These are phyloP conservation scores for Epichloe scottii DNA, from an alignment of 2,329 filamentous ascomycete genomes.

Conservation along the genomic window DNA sequence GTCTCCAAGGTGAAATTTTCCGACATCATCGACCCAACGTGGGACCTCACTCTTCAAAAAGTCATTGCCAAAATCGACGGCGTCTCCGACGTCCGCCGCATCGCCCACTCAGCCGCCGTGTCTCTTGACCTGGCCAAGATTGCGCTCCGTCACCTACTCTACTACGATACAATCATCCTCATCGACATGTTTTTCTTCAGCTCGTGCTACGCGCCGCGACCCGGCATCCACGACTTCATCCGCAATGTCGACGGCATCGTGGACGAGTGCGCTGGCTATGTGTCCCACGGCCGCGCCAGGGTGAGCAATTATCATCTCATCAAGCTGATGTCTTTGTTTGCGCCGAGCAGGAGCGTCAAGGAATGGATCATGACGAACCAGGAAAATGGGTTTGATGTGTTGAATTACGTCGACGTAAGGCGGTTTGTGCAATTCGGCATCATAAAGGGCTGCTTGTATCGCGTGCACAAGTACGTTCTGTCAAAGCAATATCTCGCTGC, in stretches of 20 bases:
- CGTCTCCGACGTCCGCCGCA: slow-evolving; percentile 76
- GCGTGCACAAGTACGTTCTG: slow-evolving; percentile 83
- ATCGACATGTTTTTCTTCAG: slow-evolving; percentile 93
- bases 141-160: slow-evolving; percentile 78
- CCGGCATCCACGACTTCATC: slow-evolving; percentile 68
- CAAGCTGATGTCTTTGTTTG: slow-evolving; percentile 74
- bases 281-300: slow-evolving; percentile 39
- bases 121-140: slow-evolving; percentile 77
- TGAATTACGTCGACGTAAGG: slow-evolving; percentile 72
- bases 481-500: slow-evolving; percentile 48
- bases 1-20: slow-evolving; percentile 56
- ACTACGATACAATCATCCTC: slow-evolving; percentile 82
- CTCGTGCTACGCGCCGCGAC: slow-evolving; percentile 74
- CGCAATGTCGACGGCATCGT: slow-evolving; percentile 61
- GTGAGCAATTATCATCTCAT: slow-evolving; percentile 55
- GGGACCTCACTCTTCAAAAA: slow-evolving; percentile 66
- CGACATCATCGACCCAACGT: slow-evolving; percentile 52
- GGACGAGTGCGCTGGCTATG: slow-evolving; percentile 79
- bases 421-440: slow-evolving; percentile 91
- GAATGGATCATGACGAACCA: slow-evolving; percentile 75
- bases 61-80: slow-evolving; percentile 84
- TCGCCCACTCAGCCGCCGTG: slow-evolving; percentile 74
- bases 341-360: slow-evolving; percentile 69
- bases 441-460: slow-evolving; percentile 88
- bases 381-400: slow-evolving; percentile 48